Conservation (phyloP, 2,329 filamentous ascomycete species). For the Hypoxylon sp. region DNA sequence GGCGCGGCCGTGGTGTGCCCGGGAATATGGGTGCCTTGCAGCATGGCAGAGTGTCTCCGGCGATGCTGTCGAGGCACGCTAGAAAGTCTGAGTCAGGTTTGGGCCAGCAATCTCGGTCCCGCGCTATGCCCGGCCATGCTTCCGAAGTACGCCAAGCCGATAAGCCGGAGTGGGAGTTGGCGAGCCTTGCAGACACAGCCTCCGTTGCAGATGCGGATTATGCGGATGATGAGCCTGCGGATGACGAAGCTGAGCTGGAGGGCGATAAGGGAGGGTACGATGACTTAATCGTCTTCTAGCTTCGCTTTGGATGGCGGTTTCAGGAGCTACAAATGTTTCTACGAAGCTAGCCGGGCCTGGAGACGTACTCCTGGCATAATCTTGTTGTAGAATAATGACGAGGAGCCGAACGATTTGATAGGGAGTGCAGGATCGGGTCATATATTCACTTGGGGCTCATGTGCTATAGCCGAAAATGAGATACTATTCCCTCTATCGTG, state of each 20-base stretch:
- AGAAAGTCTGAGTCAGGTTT: background rate
- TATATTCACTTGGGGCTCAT: background rate
- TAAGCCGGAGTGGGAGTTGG: conserved; percentile 45
- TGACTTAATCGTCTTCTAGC: conserved; percentile 33
- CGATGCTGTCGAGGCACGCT: background rate
- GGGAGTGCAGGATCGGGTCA: background rate
- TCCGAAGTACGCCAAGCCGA: conserved; percentile 20
- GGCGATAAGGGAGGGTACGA: background rate
- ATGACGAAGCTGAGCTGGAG: conserved; percentile 3
- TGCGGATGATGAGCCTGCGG: background rate
- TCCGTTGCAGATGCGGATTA: background rate
- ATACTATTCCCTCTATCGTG: background rate
- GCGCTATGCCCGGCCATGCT: background rate
- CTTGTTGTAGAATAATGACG: conserved; percentile 6
- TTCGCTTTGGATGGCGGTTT: background rate
- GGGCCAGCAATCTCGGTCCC: background rate
- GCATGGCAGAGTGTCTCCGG: background rate
- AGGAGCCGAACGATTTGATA: background rate
- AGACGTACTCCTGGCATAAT: background rate
- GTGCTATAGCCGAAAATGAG: conserved; percentile 7
- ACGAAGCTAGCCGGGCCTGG: background rate
- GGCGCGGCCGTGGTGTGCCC: background rate
- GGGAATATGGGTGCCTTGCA: background rate
- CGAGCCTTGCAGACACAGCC: conserved; percentile 16
- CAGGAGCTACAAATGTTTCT: background rate